A percentile compares a stretch with the other conserved stretches of the same genome.
Conservation (phyloP, 108 stramenopile genomes). For the Pseudonitzschia pungens region DNA sequence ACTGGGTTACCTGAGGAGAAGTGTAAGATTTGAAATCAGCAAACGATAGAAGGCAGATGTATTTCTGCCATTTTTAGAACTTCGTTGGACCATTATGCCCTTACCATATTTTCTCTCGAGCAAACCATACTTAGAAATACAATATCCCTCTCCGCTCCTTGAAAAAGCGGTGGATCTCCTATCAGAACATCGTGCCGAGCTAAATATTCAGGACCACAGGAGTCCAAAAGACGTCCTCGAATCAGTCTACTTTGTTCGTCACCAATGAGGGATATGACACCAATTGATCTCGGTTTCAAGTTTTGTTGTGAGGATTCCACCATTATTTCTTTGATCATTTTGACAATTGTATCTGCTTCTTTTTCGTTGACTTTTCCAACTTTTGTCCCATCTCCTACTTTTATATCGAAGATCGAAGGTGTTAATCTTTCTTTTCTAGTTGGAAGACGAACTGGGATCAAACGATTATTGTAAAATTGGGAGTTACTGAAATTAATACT, state of each 20-base stretch:
- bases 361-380: constrained; percentile 54
- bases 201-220: constrained; percentile 46
- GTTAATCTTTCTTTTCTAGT: constrained; percentile 37
- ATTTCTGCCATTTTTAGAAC: too few species aligned
- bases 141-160: constrained; percentile 64
- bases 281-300: constrained; percentile 41
- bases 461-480: constrained; percentile 46
- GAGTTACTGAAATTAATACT: constrained; percentile 50
- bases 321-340: constrained; percentile 33
- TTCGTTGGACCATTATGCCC: not conserved
- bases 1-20: constrained; percentile 40
- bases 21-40: not conserved
- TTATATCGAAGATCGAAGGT: constrained; percentile 55
- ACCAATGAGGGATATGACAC: constrained; percentile 61
- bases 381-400: constrained; percentile 40
- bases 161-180: constrained; percentile 62
- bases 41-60: too few species aligned
- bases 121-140: constrained; percentile 63
- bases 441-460: constrained; percentile 58
- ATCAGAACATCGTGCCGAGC: constrained; percentile 51
- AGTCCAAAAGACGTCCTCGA: constrained; percentile 52
- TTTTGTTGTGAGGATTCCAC: constrained; percentile 1
- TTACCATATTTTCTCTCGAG: constrained; percentile 37
- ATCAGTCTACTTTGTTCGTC: constrained; percentile 63
- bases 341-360: constrained; percentile 54